Base-by-base conservation (phyloP, 2,329 filamentous ascomycete genomes). In the Colletotrichum orchidophilum region DNA sequence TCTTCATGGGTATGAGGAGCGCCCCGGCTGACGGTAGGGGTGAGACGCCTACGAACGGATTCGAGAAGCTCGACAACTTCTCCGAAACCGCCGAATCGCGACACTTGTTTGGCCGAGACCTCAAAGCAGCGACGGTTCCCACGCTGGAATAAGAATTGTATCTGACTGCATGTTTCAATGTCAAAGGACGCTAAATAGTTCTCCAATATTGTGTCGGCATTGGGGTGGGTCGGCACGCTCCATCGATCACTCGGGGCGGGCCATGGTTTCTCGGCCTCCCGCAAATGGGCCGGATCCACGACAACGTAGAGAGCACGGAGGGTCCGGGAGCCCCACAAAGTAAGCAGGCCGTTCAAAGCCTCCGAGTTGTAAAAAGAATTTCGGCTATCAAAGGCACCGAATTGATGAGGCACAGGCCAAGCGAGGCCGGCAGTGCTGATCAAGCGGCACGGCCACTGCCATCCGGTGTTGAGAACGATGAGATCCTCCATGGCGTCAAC, bases 401-500 rank as follows among this genome's bases (percentile, higher is more conserved):
- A 2, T n/a, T 33, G 50, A 39, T 29, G 39, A 15, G 50, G 61
- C 8, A 31, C 50, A 18, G 61, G 61, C 50, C 61, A 63, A 18
- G 60, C 31, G 11, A 63, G 61, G 53, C 50, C 53, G 61, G 31
- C 39, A 24, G 24, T 63, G 11, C 61, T 63, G 50, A 63, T 54
- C 46, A 63, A 49, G 27, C 33, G 49, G 31, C 61, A 63, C n/a
- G 62, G 52, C 62, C 62, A 64, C 27, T 57, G 62, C 62, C 52
- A 57, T 13, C 52, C 62, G 1, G 27, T 63, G 24, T 35, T 52
- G 11, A 63, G 24, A 21, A 63, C 54, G 61, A 63, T 24, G 8
- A 63, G 50, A 54, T 63, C 31, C 15, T 27, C 12, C n/a, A 18
- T 26, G 31, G 61, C 61, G 9, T 63, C 61, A 29, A 63, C 53